Evolutionary conservation across 495 filamentous ascomycete species (phyloP), one percentile per base, ranked within the genome.

Genomic region (Penicillium silybi): DNA sequence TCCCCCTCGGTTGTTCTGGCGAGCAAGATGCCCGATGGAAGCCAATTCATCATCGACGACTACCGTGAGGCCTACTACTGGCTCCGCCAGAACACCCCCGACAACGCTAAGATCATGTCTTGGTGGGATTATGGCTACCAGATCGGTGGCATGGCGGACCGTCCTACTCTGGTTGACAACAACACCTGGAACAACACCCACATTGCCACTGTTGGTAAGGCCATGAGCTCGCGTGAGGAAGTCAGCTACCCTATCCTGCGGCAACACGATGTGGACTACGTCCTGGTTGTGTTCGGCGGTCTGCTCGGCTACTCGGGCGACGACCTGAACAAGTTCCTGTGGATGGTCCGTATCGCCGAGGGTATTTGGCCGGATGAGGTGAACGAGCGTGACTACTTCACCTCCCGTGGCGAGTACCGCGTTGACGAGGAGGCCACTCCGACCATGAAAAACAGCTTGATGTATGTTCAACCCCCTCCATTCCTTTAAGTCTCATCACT

Each of bases 111-210:
- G 81, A 88, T 99, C 63, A 97, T 97, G 95, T 92, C 90, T 15
- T 99, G 95, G 95, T 99, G 95, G 95, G 95, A 99, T 66, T 99
- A 99, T 58, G 95, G 95, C 45, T 99, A 99, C 74, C 95, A 99
- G 73, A 99, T 99, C 66, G 95, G 95, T 74, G 95, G 95, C 51
- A 99, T 99, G 95, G 95, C 95, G 32, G 95, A 99, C 69, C 85
- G 95, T 20, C 91, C 95, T 34, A 99, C 95, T 0, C 78, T 99
- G 37, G 95, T 99, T 17, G 95, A 99, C 75, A 99, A 99, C 76
- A 99, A 99, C 72, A 99, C 95, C 15, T 99, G 95, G 95, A 99
- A 99, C 74, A 99, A 99, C 75, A 99, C 95, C 11, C 95, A 99
- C 68, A 99, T 99, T 69, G 95, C 95, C 35, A 99, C 95, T 13